Base-by-base conservation (phyloP, 495 filamentous ascomycete genomes). In the Bathelium albidoporum region DNA sequence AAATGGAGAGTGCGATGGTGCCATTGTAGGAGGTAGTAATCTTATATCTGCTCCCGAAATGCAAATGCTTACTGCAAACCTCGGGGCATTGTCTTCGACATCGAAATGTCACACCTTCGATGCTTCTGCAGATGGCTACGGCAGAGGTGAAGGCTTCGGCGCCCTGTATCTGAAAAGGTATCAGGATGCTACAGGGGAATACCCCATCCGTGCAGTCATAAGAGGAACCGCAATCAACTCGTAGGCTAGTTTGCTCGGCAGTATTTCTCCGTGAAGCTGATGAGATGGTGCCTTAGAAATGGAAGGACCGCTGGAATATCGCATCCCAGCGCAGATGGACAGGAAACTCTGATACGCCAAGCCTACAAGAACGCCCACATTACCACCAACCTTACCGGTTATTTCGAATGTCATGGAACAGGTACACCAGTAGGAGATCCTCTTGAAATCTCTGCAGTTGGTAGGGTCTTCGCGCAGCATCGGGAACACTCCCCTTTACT, bases 151-250 rank as follows among this genome's bases (percentile, higher is more conserved):
- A 26, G 78, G 71, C 11, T 60, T 76, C 1, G 66, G 58, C 9
- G 65, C 70, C 0, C 2, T 79, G 2, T 65, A 79, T 9, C 12
- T 63, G 11, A 80, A 80, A 59, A 73, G 69, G 4, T 63, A 78
- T 2, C 43, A 29, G 4, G 64, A 73, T 32, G 79, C 78, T 0
- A 58, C 79, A 22, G 34, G 75, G 45, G 67, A 70, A 20, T 73
- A 81, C 63, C 64, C 66, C 1, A 74, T 80, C 29, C 70, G 73
- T 1, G 72, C 73, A 1, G 62, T 66, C 26, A 63, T 66, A 31
- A 60, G 64, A 26, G 64, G 45, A 9, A 58, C 58, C 22, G 60
- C 41, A 12, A 49, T 63, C 4, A 66, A 66, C 29, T 32, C 63
- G 34, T 49, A 49, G 44, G 44, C 22, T 4, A 16, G 18, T 20